Percentiles rank a stretch among this genome's conserved stretches.
These are phyloP conservation scores for Caryopteris hybrid DNA, from an alignment of 305 asterid species.

Conservation along the genomic window DNA sequence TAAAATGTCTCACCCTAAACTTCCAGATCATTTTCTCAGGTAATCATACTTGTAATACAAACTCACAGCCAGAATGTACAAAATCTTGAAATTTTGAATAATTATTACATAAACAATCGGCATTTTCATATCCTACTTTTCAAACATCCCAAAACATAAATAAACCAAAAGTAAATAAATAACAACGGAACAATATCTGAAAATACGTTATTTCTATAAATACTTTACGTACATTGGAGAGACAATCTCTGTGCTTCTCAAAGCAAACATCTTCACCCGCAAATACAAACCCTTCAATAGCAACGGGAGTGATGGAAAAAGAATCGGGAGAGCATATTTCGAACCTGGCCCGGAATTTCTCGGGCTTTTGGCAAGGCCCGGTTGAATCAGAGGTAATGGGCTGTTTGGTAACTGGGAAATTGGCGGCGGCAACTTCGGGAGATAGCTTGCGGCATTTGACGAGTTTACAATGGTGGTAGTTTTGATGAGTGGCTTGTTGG, in stretches of 20 bases:
- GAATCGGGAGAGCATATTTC: constrained; percentile 87
- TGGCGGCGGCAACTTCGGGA: constrained; percentile 10
- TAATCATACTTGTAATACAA: neutral
- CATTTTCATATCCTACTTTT: neutral
- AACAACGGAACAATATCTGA: neutral
- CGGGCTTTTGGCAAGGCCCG: constrained; percentile 21
- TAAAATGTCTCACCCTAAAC: neutral
- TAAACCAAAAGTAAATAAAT: neutral
- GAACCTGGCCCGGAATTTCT: constrained; percentile 52
- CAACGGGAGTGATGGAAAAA: constrained; percentile 57
- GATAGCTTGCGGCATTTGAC: constrained; percentile 68
- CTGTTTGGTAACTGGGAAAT: constrained; percentile 13
- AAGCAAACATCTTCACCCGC: constrained; percentile 63
- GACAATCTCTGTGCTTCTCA: constrained; percentile 45
- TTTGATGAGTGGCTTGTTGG: constrained; percentile 9
- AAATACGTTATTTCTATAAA: neutral
- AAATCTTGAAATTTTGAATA: neutral
- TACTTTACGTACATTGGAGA: constrained; percentile 41
- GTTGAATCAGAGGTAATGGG: neutral
- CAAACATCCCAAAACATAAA: neutral
- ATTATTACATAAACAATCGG: constrained; percentile 14
- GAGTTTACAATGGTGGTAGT: constrained; percentile 31
- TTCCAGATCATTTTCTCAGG: neutral
- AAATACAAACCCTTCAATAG: constrained; percentile 47
- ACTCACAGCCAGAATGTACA: neutral